phyloP scores from a whole-genome alignment of 805 yeast genomes.

The Monosporozyma unispora region DNA sequence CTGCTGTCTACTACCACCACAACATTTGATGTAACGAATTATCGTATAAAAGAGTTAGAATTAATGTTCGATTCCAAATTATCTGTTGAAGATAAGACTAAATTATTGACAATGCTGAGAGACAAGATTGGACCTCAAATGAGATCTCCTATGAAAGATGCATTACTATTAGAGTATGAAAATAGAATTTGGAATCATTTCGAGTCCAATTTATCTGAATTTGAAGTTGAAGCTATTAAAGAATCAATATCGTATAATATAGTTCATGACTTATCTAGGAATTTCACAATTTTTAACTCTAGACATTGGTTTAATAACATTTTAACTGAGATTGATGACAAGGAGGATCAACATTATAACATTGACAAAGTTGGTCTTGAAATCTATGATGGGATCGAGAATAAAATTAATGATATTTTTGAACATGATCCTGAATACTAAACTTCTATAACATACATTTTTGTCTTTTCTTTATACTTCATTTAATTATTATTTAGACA shows the following conservation, averaged over 20 bases:
- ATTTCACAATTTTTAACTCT: not conserved
- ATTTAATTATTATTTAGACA: too few relatives aligned
- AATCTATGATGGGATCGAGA: slow-evolving; percentile 3
- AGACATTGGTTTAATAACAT: slow-evolving; percentile 1
- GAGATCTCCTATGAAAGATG: slow-evolving; percentile 24
- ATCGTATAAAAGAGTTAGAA: slow-evolving; percentile 24
- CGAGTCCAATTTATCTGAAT: not conserved
- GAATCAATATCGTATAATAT: not conserved
- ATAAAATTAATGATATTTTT: slow-evolving; percentile 3
- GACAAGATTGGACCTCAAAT: slow-evolving; percentile 8
- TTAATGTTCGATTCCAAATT: slow-evolving; percentile 14
- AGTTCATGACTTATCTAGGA: not conserved
- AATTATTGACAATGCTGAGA: slow-evolving; percentile 11
- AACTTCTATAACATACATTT: not conserved
- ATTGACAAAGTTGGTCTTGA: slow-evolving; percentile 5
- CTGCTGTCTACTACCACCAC: slow-evolving; percentile 13
- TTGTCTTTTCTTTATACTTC: too few relatives aligned
- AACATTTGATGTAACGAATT: slow-evolving; percentile 17
- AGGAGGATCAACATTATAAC: not conserved
- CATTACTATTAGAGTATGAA: slow-evolving; percentile 17
- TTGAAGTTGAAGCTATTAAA: slow-evolving; percentile 1
- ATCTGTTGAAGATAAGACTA: slow-evolving; percentile 9
- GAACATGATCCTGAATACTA: slow-evolving; percentile 1
- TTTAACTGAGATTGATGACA: not conserved
- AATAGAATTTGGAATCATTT: slow-evolving; percentile 14